Conservation (phyloP, 371 early-diverging fungal species). For the Mortierella sp. region DNA sequence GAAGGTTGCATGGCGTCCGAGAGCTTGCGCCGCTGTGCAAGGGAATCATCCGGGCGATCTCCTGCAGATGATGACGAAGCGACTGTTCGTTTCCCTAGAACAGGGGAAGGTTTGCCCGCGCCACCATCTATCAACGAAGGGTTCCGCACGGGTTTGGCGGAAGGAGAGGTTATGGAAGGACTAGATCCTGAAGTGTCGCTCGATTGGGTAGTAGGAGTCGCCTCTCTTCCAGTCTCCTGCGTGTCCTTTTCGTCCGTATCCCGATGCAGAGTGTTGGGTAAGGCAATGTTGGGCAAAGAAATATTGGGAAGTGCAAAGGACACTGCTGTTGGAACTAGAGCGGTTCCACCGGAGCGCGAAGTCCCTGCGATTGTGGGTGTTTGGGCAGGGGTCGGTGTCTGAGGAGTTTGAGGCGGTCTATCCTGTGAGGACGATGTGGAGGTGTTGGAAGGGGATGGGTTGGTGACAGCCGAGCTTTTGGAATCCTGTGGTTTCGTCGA, state of each 20-base stretch:
- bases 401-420: slow-evolving; percentile 32
- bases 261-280: slow-evolving; percentile 13
- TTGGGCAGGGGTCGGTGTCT: slow-evolving; percentile 40
- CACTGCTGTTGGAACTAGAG: slow-evolving; percentile 3
- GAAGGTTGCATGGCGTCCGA: slow-evolving; percentile 38
- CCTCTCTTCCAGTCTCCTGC: neutral
- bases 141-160: neutral
- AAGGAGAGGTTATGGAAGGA: neutral
- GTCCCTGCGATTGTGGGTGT: slow-evolving; percentile 29
- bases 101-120: slow-evolving; percentile 13
- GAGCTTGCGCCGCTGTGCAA: slow-evolving; percentile 41
- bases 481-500: neutral
- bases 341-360: slow-evolving; percentile 1
- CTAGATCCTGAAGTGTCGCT: neutral
- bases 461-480: neutral
- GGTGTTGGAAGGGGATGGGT: neutral
- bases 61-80: slow-evolving; percentile 14
- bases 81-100: slow-evolving; percentile 43
- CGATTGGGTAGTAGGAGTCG: neutral
- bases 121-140: neutral
- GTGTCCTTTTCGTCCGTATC: neutral
- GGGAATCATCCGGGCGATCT: slow-evolving; percentile 17
- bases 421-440: slow-evolving; percentile 14
- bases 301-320: slow-evolving; percentile 9
- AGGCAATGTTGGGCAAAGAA: slow-evolving; percentile 13